A percentile compares a stretch with the other conserved stretches of the same genome.
phyloP scores from a whole-genome alignment of 495 filamentous ascomycete genomes.

The Tricharina praecox region DNA sequence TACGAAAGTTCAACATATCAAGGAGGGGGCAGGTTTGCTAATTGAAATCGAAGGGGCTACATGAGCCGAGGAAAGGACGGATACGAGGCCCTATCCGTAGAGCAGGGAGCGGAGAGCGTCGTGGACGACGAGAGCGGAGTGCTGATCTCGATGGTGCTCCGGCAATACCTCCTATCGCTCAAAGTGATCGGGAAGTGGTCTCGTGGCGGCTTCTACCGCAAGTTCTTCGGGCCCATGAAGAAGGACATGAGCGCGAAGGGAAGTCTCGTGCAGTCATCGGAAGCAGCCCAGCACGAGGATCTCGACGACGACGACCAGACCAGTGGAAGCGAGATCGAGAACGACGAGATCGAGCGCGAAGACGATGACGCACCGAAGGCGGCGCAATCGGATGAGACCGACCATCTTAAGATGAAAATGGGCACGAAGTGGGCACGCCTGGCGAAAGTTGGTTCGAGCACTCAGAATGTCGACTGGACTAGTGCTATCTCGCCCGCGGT shows the following conservation, averaged over 20 bases:
- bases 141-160: constrained; percentile 63
- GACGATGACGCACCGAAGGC: constrained; percentile 25
- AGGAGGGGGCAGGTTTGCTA: no score
- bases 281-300: constrained; percentile 22
- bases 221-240: constrained; percentile 9
- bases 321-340: constrained; percentile 30
- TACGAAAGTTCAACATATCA: no score
- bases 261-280: constrained; percentile 41
- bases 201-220: constrained; percentile 37
- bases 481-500: constrained; percentile 55
- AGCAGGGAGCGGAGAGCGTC: constrained; percentile 61
- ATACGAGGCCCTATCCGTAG: constrained; percentile 50
- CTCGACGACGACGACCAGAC: constrained; percentile 31
- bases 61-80: constrained; percentile 82
- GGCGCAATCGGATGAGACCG: constrained; percentile 25
- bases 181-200: constrained; percentile 62
- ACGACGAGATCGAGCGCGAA: constrained; percentile 30
- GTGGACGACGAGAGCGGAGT: constrained; percentile 74
- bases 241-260: constrained; percentile 41
- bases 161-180: constrained; percentile 76
- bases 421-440: constrained; percentile 59
- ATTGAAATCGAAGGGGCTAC: no score
- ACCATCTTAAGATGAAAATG: constrained; percentile 40
- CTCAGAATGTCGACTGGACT: constrained; percentile 54
- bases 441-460: constrained; percentile 41